Base-by-base conservation (phyloP, 768 basidiomycete species). In the Kwoniella botswanensis region DNA sequence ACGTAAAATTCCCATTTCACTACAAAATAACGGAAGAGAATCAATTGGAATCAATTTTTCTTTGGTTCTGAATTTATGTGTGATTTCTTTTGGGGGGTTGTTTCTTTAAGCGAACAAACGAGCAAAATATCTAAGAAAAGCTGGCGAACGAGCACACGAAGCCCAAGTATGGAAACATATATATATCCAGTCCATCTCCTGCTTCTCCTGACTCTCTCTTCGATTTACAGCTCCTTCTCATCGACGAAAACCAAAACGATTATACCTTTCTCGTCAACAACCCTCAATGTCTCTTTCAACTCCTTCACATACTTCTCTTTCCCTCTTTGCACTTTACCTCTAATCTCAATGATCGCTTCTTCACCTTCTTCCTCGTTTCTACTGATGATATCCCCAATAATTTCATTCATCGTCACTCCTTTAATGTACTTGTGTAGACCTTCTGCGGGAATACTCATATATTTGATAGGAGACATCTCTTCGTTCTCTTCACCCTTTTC, bases 401-500 rank as follows among this genome's bases (percentile, higher is more conserved):
- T 29, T 21, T 22, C 5, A 42, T 43, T 41, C 59, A 61, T 61
- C 11, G 59, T 35, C 0, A 43, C 11, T 17, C 41, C 29, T 44
- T 57, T 56, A 12, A 29, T n/a, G 21, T 18, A 57, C 42, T 65
- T 65, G 29, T 65, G 64, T 35, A 65, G 12, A 13, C 54, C 54
- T 11, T 42, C 15, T 24, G 54, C 64, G 9, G 43, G 43, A 24
- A 65, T 65, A 57, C 54, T 56, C 22, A 65, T 56, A 1, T 17
- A 6, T 24, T 42, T 24, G 26, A 57, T 21, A n/a, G 53, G 46
- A 18, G 35, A 1, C 18, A n/a, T 52, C 5, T 6, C 6, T 24
- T 41, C 24, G 44, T 29, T 9, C 15, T 35, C 57, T 29, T 59
- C 26, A 56, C 7, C 55, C 2, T 56, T 56, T 24, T 18, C 12